These are phyloP conservation scores for Pterocarpus macrocarpus DNA, from an alignment of 306 rosid genomes.

Conservation along the genomic window DNA sequence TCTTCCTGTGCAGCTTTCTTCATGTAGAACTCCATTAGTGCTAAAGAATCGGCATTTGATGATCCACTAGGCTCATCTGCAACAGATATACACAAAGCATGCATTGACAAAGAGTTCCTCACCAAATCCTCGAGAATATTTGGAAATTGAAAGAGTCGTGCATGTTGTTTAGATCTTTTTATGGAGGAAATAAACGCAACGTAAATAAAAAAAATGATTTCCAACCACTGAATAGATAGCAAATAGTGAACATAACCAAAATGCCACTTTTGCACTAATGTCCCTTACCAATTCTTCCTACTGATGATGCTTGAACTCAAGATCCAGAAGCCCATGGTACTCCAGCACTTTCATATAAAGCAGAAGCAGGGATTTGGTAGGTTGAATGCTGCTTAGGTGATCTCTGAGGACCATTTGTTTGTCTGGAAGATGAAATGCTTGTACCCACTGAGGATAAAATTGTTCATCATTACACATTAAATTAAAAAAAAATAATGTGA, in stretches of 20 bases:
- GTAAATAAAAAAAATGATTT: neutral
- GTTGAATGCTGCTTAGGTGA: constrained; percentile 64
- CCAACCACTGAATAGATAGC: constrained; percentile 19
- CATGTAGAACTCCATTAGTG: constrained; percentile 96
- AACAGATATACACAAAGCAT: constrained; percentile 27
- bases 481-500: constrained; percentile 23
- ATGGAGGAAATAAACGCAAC: constrained; percentile 1
- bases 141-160: neutral
- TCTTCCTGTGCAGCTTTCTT: constrained; percentile 98
- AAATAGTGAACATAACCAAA: constrained; percentile 38
- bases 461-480: constrained; percentile 20
- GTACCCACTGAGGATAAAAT: constrained; percentile 59
- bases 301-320: constrained; percentile 49
- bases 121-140: constrained; percentile 19
- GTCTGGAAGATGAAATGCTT: constrained; percentile 68
- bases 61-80: constrained; percentile 76
- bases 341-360: constrained; percentile 74
- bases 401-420: constrained; percentile 63
- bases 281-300: constrained; percentile 58
- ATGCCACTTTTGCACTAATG: neutral
- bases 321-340: constrained; percentile 54
- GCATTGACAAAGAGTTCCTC: constrained; percentile 25
- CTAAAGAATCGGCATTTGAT: constrained; percentile 79
- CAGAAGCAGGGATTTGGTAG: constrained; percentile 93
- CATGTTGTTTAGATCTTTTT: neutral